Conservation (phyloP, 108 stramenopile species). For the Stephanodiscus minutulus region DNA sequence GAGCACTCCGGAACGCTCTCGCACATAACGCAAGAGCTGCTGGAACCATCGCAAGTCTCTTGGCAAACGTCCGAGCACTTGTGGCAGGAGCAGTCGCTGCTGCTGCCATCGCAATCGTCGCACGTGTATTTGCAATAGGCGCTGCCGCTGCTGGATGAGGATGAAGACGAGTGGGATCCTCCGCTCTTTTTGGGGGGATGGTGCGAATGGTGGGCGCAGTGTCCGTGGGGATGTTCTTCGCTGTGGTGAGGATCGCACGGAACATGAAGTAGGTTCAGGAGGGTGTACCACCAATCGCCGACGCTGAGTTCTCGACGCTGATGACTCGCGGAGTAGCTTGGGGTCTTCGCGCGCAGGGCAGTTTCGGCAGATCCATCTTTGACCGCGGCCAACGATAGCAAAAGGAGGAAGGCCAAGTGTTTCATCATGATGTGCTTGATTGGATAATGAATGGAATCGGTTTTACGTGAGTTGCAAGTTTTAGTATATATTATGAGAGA, state of each 20-base stretch:
- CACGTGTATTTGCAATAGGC: background rate
- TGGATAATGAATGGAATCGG: background rate
- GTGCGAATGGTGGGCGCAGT: constrained; percentile 11
- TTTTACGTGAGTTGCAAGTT: too few species aligned
- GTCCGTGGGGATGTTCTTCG: constrained; percentile 1
- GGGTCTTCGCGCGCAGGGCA: background rate
- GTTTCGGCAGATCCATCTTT: background rate
- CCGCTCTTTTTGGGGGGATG: background rate
- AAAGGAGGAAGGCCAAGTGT: background rate
- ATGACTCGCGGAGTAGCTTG: background rate
- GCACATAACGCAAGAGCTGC: background rate
- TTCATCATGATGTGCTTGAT: background rate
- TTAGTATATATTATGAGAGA: too few species aligned
- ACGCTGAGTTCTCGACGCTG: constrained; percentile 8
- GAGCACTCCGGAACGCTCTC: background rate
- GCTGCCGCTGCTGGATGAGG: too few species aligned
- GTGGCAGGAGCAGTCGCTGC: background rate
- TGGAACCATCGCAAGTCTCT: background rate
- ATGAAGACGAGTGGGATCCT: background rate
- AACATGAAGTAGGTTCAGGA: constrained; percentile 1
- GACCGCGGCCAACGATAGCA: background rate
- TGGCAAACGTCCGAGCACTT: background rate
- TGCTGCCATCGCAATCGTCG: background rate
- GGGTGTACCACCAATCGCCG: constrained; percentile 6
- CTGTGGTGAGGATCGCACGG: background rate